These are phyloP conservation scores for Backusella sp. DNA, from an alignment of 192 early-diverging fungal genomes.

Conservation along the genomic window DNA sequence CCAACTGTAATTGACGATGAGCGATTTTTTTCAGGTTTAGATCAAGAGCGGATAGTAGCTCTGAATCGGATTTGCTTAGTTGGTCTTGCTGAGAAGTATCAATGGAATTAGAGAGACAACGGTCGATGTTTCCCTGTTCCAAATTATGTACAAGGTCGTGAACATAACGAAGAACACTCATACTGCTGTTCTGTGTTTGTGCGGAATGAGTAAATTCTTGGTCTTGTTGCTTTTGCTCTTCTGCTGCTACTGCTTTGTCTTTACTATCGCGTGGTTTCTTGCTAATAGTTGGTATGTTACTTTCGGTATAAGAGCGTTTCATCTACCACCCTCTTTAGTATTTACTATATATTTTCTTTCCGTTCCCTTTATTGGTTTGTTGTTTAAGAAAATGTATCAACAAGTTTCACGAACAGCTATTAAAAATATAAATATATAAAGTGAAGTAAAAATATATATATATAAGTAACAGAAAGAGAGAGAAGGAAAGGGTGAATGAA, in stretches of 20 bases:
- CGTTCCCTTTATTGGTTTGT: background rate
- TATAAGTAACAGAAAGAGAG: background rate
- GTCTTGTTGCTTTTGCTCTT: background rate
- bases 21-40: conserved; percentile 22
- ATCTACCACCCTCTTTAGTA: conserved; percentile 3
- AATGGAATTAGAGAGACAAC: conserved; percentile 6
- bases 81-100: conserved; percentile 11
- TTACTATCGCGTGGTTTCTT: conserved; percentile 17
- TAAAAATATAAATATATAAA: conserved; percentile 1
- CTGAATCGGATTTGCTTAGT: conserved; percentile 8
- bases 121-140: conserved; percentile 16
- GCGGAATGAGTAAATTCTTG: background rate
- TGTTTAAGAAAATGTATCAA: background rate
- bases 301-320: conserved; percentile 13
- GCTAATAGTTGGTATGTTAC: conserved; percentile 10
- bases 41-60: conserved; percentile 16
- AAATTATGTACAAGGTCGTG: conserved; percentile 11
- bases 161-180: conserved; percentile 13
- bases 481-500: background rate
- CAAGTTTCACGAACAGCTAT: background rate
- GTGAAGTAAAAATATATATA: background rate
- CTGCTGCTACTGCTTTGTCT: background rate
- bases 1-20: conserved; percentile 30
- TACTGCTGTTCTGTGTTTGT: background rate
- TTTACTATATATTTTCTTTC: conserved; percentile 3